These are phyloP conservation scores for Claviceps sp. DNA, from an alignment of 2,329 filamentous ascomycete genomes.

Conservation along the genomic window DNA sequence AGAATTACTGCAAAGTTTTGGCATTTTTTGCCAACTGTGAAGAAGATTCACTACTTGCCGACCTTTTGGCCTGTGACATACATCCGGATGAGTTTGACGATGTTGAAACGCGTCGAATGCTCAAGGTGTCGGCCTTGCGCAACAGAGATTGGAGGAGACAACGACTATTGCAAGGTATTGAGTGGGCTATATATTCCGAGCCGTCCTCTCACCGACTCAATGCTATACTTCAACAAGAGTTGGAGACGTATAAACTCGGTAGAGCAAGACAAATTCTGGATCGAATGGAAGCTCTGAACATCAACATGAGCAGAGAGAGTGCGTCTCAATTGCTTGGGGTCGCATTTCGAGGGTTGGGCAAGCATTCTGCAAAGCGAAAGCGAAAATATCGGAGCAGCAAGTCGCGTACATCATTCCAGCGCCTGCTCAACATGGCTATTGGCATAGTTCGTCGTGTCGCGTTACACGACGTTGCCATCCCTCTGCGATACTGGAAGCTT, in stretches of 20 bases:
- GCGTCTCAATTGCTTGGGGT: conserved; percentile 14
- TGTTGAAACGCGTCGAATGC: conserved; percentile 22
- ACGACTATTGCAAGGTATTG: conserved; percentile 31
- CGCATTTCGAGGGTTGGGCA: conserved; percentile 15
- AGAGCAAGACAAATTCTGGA: conserved; percentile 17
- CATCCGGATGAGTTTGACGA: conserved; percentile 45
- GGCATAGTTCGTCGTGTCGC: conserved; percentile 16
- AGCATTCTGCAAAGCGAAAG: conserved; percentile 12
- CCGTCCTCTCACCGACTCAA: conserved; percentile 14
- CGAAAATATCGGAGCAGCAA: not conserved
- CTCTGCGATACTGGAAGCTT: conserved; percentile 27
- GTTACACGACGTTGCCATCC: conserved; percentile 20
- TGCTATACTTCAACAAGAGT: conserved; percentile 7
- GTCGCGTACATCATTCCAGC: not conserved
- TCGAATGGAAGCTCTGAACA: conserved; percentile 18
- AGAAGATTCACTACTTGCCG: conserved; percentile 34
- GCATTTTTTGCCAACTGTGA: conserved; percentile 46
- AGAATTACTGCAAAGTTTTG: conserved; percentile 53
- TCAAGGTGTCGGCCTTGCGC: conserved; percentile 21
- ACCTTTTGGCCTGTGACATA: conserved; percentile 35
- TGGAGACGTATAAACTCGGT: conserved; percentile 9
- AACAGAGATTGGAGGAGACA: conserved; percentile 25
- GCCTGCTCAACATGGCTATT: conserved; percentile 18
- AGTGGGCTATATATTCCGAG: conserved; percentile 12
- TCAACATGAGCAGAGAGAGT: conserved; percentile 16